These are phyloP conservation scores for Hypoxylon sp. DNA, from an alignment of 2,329 filamentous ascomycete genomes.

Conservation along the genomic window DNA sequence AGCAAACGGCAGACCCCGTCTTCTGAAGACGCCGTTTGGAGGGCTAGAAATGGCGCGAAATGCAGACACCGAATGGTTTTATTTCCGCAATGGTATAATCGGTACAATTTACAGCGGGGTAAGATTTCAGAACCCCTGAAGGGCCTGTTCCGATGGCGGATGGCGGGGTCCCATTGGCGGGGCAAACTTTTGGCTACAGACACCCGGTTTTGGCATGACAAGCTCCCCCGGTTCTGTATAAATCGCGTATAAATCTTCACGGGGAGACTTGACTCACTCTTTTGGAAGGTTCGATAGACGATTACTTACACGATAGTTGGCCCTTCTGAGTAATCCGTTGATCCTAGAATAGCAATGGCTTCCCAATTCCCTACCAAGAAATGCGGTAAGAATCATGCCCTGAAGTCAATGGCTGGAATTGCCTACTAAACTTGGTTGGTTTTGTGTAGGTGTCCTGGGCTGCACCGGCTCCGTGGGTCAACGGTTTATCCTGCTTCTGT, in stretches of 20 bases:
- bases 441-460: conserved; percentile 78
- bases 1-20: conserved; percentile 33
- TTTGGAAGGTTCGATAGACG: conserved; percentile 19
- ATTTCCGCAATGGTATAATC: conserved; percentile 1
- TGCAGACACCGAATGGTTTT: conserved; percentile 26
- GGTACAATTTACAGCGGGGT: conserved; percentile 2
- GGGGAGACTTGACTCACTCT: conserved; percentile 26
- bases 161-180: conserved; percentile 48
- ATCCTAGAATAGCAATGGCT: conserved; percentile 43
- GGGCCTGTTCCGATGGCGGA: conserved; percentile 52
- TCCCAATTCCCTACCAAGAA: conserved; percentile 69
- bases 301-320: background rate
- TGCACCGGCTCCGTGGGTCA: conserved; percentile 96
- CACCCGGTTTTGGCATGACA: conserved; percentile 14
- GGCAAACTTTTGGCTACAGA: conserved; percentile 39
- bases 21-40: conserved; percentile 37
- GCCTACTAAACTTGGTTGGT: conserved; percentile 28
- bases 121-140: conserved; percentile 25
- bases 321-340: conserved; percentile 20
- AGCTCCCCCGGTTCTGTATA: conserved; percentile 1
- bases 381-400: conserved; percentile 63
- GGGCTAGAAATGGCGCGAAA: conserved; percentile 1
- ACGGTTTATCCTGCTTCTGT: conserved; percentile 93
- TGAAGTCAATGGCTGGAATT: conserved; percentile 4
- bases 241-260: conserved; percentile 24